phyloP scores from a whole-genome alignment of 352 stramenopile species.

The Pythium monospermum region DNA sequence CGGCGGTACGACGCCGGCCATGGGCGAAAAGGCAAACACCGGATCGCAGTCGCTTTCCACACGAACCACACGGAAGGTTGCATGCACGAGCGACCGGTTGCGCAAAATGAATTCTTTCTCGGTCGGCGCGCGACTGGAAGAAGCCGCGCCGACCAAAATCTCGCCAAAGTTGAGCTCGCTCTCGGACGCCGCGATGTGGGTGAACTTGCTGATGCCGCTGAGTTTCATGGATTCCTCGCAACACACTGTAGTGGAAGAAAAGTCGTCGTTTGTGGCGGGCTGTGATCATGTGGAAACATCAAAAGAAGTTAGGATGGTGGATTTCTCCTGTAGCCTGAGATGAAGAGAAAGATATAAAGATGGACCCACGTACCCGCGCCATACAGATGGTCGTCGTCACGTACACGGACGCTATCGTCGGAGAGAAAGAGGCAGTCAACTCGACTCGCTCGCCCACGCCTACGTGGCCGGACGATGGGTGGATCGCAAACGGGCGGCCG shows the following conservation, averaged over 20 bases:
- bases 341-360: too few species aligned
- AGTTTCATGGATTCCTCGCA: constrained; percentile 74
- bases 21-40: constrained; percentile 80
- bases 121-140: constrained; percentile 35
- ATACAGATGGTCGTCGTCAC: constrained; percentile 70
- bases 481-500: constrained; percentile 72
- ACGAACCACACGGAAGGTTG: constrained; percentile 62
- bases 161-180: constrained; percentile 81
- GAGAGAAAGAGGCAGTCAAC: constrained; percentile 71
- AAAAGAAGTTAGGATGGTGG: too few species aligned
- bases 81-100: constrained; percentile 89
- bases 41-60: constrained; percentile 84
- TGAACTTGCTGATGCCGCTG: constrained; percentile 87
- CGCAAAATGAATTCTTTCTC: constrained; percentile 82
- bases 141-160: constrained; percentile 57
- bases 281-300: constrained; percentile 7
- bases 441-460: constrained; percentile 53
- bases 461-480: constrained; percentile 62
- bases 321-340: too few species aligned
- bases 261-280: constrained; percentile 24
- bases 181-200: constrained; percentile 79
- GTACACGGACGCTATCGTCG: constrained; percentile 76
- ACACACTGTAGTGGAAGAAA: constrained; percentile 15
- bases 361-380: constrained; percentile 36
- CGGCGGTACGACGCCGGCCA: constrained; percentile 59